Evolutionary conservation across 768 basidiomycete species (phyloP).

Genomic region (Pholiota molesta): DNA sequence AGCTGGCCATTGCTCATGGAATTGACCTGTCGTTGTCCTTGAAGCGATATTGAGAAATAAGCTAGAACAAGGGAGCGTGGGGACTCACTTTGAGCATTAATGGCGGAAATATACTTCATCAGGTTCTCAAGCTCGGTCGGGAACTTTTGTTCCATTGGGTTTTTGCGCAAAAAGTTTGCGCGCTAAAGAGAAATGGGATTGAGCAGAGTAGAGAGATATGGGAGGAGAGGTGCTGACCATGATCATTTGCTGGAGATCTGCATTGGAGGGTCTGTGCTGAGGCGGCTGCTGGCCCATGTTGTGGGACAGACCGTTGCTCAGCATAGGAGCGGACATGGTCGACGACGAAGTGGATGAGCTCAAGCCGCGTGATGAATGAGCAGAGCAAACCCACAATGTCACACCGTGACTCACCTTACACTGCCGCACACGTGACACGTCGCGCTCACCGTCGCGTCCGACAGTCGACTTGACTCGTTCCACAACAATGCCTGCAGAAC

Average conservation of each 20-base stretch:
- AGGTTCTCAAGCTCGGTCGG: slow-evolving; percentile 50
- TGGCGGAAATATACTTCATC: slow-evolving; percentile 49
- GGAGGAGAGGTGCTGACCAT: slow-evolving; percentile 33
- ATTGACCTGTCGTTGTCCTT: slow-evolving; percentile 34
- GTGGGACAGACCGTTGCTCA: slow-evolving; percentile 39
- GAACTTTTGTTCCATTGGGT: slow-evolving; percentile 50
- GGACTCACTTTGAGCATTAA: slow-evolving; percentile 39
- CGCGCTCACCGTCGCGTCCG: slow-evolving; percentile 32
- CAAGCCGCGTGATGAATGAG: too few relatives aligned
- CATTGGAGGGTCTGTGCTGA: slow-evolving; percentile 34
- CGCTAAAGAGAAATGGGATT: slow-evolving; percentile 37
- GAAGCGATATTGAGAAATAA: slow-evolving; percentile 9
- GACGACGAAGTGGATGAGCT: slow-evolving; percentile 27
- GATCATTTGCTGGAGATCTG: slow-evolving; percentile 48
- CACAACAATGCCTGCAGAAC: slow-evolving; percentile 70
- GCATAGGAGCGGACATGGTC: slow-evolving; percentile 43
- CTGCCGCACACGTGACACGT: slow-evolving; percentile 32
- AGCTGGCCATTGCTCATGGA: slow-evolving; percentile 35
- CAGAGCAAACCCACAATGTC: slow-evolving; percentile 22
- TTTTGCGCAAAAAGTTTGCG: slow-evolving; percentile 50
- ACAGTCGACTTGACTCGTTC: not conserved
- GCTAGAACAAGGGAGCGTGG: slow-evolving; percentile 3
- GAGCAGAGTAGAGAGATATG: slow-evolving; percentile 11
- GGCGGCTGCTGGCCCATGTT: slow-evolving; percentile 36
- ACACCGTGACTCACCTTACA: slow-evolving; percentile 22